Percentiles rank a stretch among this genome's conserved stretches.
phyloP scores from a whole-genome alignment of 2,329 filamentous ascomycete species.

The Didymella pomorum region DNA sequence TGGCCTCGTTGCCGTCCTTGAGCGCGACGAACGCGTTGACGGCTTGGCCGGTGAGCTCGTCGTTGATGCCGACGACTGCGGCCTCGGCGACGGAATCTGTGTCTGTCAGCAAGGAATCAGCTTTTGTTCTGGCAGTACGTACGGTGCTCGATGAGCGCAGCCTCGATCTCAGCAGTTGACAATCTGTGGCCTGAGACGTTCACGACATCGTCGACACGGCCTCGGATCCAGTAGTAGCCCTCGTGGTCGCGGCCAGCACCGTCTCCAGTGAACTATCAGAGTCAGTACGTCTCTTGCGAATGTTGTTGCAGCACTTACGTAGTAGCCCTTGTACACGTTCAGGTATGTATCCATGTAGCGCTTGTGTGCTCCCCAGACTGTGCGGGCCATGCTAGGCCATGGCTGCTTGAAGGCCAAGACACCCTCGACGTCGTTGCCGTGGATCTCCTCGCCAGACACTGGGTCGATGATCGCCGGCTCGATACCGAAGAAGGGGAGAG shows the following conservation, averaged over 20 bases:
- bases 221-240: conserved; percentile 99
- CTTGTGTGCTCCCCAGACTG: conserved; percentile 97
- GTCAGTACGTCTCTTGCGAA: conserved; percentile 28
- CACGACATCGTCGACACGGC: conserved; percentile 97
- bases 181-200: conserved; percentile 97
- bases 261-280: conserved; percentile 80
- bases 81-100: conserved; percentile 83
- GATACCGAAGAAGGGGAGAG: conserved; percentile 96
- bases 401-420: conserved; percentile 96
- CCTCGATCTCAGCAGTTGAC: conserved; percentile 97
- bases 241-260: conserved; percentile 96
- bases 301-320: conserved; percentile 67
- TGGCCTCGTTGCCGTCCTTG: conserved; percentile 81
- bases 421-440: conserved; percentile 96
- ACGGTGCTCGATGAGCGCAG: conserved; percentile 90
- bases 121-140: conserved; percentile 31
- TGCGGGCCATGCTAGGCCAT: conserved; percentile 98
- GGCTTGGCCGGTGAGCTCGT: conserved; percentile 95
- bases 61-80: conserved; percentile 89
- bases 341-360: conserved; percentile 99
- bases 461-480: conserved; percentile 98
- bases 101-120: conserved; percentile 28
- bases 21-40: conserved; percentile 96
- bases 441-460: conserved; percentile 89
- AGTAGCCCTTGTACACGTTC: conserved; percentile 97